Conservation (phyloP, 306 rosid species). For the Vigna hirtella region DNA sequence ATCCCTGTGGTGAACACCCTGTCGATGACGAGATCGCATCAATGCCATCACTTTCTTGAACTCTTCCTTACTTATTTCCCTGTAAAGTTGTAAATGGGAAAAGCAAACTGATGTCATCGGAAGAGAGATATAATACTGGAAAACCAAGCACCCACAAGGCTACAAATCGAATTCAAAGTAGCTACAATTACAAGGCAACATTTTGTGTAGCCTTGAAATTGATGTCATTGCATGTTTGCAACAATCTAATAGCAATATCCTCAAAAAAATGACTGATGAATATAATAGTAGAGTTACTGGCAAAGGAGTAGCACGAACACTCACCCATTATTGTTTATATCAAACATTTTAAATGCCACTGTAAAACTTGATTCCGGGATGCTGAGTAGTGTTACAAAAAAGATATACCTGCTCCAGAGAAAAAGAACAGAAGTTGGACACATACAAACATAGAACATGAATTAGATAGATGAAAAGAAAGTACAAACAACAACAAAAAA, state of each 20-base stretch:
- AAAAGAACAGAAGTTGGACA: conserved; percentile 15
- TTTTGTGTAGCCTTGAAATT: not conserved
- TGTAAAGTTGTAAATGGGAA: conserved; percentile 48
- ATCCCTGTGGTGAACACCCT: conserved; percentile 72
- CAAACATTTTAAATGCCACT: conserved; percentile 88
- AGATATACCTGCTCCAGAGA: conserved; percentile 75
- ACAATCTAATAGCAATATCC: conserved; percentile 16
- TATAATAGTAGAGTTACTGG: conserved; percentile 9
- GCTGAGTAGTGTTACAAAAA: conserved; percentile 86
- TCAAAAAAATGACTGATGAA: conserved; percentile 7
- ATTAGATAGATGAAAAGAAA: not conserved
- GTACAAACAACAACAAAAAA: conserved; percentile 1
- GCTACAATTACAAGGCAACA: conserved; percentile 34
- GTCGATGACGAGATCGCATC: conserved; percentile 87
- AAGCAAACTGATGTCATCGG: conserved; percentile 19
- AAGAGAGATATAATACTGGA: not conserved
- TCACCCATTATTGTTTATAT: conserved; percentile 72
- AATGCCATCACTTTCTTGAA: conserved; percentile 94
- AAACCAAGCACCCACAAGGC: conserved; percentile 26
- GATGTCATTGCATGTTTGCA: not conserved
- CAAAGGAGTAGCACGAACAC: conserved; percentile 46
- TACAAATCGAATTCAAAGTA: conserved; percentile 14
- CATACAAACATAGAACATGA: not conserved
- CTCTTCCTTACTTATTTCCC: conserved; percentile 83
- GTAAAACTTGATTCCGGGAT: conserved; percentile 86